phyloP scores from a whole-genome alignment of 2,329 filamentous ascomycete genomes.

The Aspergillus versicolor region DNA sequence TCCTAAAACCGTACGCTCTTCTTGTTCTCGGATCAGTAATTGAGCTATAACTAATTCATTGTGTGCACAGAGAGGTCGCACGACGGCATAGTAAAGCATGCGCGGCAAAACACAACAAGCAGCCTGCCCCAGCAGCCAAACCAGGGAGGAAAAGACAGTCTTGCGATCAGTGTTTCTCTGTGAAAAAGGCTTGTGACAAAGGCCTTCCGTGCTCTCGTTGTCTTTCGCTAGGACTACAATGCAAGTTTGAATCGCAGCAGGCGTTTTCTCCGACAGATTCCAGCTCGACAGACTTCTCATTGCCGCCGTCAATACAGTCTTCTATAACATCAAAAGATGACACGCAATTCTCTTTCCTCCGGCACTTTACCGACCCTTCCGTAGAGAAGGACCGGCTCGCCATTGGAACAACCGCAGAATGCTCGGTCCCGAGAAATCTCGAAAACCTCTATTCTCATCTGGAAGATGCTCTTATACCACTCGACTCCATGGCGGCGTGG shows the following conservation, averaged over 20 bases:
- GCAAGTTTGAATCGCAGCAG: slow-evolving; percentile 17
- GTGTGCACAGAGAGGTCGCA: slow-evolving; percentile 25
- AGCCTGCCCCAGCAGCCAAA: slow-evolving; percentile 25
- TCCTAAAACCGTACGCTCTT: slow-evolving; percentile 25
- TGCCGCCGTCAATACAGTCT: slow-evolving; percentile 8
- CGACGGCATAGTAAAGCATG: slow-evolving; percentile 31
- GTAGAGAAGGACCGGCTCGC: slow-evolving; percentile 29
- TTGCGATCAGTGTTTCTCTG: slow-evolving; percentile 28
- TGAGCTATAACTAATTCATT: background rate
- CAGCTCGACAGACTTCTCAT: background rate
- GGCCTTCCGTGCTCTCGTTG: slow-evolving; percentile 27
- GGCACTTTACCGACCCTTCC: slow-evolving; percentile 28
- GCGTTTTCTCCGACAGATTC: background rate
- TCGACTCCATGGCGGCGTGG: slow-evolving; percentile 17
- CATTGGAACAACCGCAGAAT: slow-evolving; percentile 32
- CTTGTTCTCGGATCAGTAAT: background rate
- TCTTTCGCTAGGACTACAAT: slow-evolving; percentile 18
- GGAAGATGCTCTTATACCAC: slow-evolving; percentile 26
- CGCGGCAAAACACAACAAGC: slow-evolving; percentile 30
- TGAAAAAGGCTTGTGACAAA: slow-evolving; percentile 28
- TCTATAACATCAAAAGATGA: background rate
- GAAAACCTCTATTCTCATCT: slow-evolving; percentile 27
- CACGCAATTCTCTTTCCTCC: slow-evolving; percentile 28
- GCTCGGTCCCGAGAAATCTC: slow-evolving; percentile 26
- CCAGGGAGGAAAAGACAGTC: slow-evolving; percentile 31